Evolutionary conservation across 1,284 basidiomycete genomes (phyloP).

Genomic region (Afroboletus lepidellus): DNA sequence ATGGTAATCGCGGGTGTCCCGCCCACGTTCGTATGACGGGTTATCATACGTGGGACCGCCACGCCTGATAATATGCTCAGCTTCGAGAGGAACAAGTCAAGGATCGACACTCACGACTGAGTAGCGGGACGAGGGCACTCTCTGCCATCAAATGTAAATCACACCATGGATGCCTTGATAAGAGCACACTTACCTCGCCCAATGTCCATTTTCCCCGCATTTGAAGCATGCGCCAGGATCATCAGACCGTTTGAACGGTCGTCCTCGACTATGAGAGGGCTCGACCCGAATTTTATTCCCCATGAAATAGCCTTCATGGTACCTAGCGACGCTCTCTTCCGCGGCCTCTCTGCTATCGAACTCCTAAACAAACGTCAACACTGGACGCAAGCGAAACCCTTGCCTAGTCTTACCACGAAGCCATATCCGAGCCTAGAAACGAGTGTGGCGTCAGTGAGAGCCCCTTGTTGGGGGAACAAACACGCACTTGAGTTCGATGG

Average conservation of each 20-base stretch:
- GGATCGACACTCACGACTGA: constrained; percentile 38
- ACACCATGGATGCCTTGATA: constrained; percentile 1
- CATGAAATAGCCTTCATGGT: constrained; percentile 84
- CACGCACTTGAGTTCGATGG: constrained; percentile 80
- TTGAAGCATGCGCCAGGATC: constrained; percentile 85
- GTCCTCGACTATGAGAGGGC: constrained; percentile 75
- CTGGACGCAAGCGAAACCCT: neutral
- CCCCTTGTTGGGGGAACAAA: neutral
- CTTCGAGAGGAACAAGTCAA: too few species aligned
- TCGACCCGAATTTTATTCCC: constrained; percentile 86
- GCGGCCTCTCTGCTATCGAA: constrained; percentile 77
- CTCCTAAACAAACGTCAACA: constrained; percentile 49
- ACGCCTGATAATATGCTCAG: constrained; percentile 20
- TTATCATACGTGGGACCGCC: constrained; percentile 43
- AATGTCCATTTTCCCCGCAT: constrained; percentile 79
- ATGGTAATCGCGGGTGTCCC: constrained; percentile 48
- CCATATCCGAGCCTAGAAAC: constrained; percentile 67
- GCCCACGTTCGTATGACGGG: constrained; percentile 51
- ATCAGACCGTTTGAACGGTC: constrained; percentile 71
- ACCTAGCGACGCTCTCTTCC: constrained; percentile 80
- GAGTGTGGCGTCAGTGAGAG: constrained; percentile 7
- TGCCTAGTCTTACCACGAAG: constrained; percentile 67
- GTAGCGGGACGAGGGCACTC: constrained; percentile 68
- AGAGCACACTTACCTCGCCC: constrained; percentile 66
- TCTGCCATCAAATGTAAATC: constrained; percentile 37